A percentile compares a stretch with the other conserved stretches of the same genome.
Evolutionary conservation across 2,329 filamentous ascomycete genomes (phyloP).

Genomic region (Cryphonectria parasitica): DNA sequence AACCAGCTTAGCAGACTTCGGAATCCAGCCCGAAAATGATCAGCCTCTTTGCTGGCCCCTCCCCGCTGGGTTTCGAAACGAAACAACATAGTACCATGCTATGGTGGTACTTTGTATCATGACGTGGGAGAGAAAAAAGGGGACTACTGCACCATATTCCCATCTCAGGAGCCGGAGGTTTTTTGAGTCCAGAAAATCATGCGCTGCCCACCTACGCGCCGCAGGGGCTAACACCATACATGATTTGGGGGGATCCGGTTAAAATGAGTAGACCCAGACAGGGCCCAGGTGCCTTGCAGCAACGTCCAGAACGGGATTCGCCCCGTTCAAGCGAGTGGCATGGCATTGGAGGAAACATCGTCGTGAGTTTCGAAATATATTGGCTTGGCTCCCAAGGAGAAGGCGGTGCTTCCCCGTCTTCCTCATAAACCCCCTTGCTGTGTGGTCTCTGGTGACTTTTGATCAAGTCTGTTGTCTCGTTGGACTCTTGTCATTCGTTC

Average conservation of each 20-base stretch:
- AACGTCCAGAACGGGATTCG: slow-evolving; percentile 10
- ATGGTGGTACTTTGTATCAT: neutral
- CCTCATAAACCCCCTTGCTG: neutral
- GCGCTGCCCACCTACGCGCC: slow-evolving; percentile 18
- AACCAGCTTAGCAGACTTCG: slow-evolving; percentile 16
- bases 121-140: neutral
- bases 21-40: slow-evolving; percentile 1
- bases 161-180: neutral
- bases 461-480: slow-evolving; percentile 4
- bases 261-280: slow-evolving; percentile 4
- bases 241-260: neutral
- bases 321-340: slow-evolving; percentile 18
- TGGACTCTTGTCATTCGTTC: neutral
- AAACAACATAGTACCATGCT: neutral
- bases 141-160: neutral
- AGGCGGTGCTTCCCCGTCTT: neutral
- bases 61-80: slow-evolving; percentile 26
- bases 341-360: slow-evolving; percentile 10
- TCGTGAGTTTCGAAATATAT: slow-evolving; percentile 21
- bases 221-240: slow-evolving; percentile 13
- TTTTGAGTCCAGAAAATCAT: neutral
- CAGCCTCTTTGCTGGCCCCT: neutral
- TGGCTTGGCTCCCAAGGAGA: slow-evolving; percentile 5
- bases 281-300: slow-evolving; percentile 7
- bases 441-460: neutral